These are phyloP conservation scores for Thielaviopsis euricoi DNA, from an alignment of 2,329 filamentous ascomycete species.

Conservation along the genomic window DNA sequence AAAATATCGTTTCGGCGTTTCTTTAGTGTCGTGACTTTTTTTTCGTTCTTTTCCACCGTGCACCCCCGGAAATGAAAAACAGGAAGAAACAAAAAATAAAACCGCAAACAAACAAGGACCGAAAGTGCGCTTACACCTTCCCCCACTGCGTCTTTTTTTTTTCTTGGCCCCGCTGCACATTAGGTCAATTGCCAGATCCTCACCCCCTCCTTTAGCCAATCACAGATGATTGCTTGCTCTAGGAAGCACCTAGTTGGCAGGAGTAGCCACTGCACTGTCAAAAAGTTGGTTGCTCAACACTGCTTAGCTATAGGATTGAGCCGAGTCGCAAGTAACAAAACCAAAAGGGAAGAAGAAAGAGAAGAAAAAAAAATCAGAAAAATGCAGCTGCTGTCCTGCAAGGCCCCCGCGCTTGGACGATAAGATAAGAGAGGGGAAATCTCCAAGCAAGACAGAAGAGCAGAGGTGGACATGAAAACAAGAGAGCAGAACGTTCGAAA, in stretches of 20 bases:
- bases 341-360: background rate
- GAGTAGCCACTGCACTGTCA: background rate
- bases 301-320: constrained; percentile 2
- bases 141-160: constrained; percentile 8
- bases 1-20: no score
- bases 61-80: background rate
- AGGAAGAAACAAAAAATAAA: background rate
- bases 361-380: background rate
- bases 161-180: background rate
- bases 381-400: no score
- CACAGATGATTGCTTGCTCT: background rate
- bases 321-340: background rate
- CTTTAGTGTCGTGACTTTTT: background rate
- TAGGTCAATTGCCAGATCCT: background rate
- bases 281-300: background rate
- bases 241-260: constrained; percentile 6
- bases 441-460: background rate
- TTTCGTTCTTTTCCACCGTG: background rate
- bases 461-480: no score
- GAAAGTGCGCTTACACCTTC: constrained; percentile 11
- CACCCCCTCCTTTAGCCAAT: background rate
- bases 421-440: constrained; percentile 8
- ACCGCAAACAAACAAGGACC: background rate
- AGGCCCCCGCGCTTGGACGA: constrained; percentile 3
- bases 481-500: no score